These are phyloP conservation scores for Dioscorea dumetorum DNA, from an alignment of 106 monocot genomes.

Conservation along the genomic window DNA sequence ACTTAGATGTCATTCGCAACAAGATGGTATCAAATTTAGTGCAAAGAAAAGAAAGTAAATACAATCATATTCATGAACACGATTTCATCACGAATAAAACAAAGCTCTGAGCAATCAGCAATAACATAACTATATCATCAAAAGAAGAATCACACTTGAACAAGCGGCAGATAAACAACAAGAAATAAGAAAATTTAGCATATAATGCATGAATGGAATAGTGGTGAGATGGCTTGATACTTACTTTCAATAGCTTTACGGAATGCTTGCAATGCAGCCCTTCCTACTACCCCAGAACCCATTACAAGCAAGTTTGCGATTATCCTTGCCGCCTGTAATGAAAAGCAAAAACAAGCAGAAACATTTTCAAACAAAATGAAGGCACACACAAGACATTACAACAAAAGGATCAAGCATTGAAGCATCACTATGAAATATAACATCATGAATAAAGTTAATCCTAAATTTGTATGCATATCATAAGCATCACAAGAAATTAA, in stretches of 20 bases:
- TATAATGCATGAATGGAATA: not conserved
- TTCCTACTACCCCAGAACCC: constrained; percentile 34
- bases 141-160: not conserved
- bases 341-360: not conserved
- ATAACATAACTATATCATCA: too few relatives aligned
- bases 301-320: constrained; percentile 39
- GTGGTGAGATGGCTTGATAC: not conserved
- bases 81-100: not conserved
- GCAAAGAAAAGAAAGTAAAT: not conserved
- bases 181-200: not conserved
- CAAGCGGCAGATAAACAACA: not conserved
- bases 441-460: not conserved
- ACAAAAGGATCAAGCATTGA: not conserved
- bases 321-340: constrained; percentile 23
- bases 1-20: not conserved
- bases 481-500: not conserved
- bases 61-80: not conserved
- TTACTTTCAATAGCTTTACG: constrained; percentile 40
- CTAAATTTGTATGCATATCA: not conserved
- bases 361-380: too few relatives aligned
- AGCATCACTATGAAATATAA: not conserved
- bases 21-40: not conserved
- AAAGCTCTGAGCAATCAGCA: too few relatives aligned
- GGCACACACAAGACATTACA: not conserved
- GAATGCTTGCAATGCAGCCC: constrained; percentile 34